Base-by-base conservation (phyloP, 1,284 basidiomycete genomes). In the Pseudozyma hubeiensis region DNA sequence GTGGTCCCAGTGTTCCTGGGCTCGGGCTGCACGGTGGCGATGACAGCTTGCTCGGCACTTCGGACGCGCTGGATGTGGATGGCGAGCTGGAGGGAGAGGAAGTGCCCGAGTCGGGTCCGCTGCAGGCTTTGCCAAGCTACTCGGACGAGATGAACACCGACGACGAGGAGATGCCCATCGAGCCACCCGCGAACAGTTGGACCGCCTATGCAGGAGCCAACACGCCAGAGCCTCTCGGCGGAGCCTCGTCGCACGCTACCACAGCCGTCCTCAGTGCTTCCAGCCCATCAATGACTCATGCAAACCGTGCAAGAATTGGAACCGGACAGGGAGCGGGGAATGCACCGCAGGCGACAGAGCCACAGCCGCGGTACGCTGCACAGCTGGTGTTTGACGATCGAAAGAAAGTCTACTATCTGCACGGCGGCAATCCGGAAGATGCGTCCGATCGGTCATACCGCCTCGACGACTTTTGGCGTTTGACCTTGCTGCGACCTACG, bases 371-470 rank as follows among this genome's bases (percentile, higher is more conserved):
- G n/a, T 80, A 76, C 29, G 78, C 79, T n/a, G 58, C 64, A 1
- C 78, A 85, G 75, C 71, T 85, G 52, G 79, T 85, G 1, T 84
- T 81, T 41, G 84, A 85, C 53, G 80, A 79, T 8, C 68, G 78
- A 33, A 53, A 65, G 11, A 65, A 77, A 37, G 75, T 78, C 39
- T 84, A 82, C 58, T 85, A 84, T 64, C 49, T 85, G 50, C 83
- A 84, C 51, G 85, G 85, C 4, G 85, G 85, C 8, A 84, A 84
- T 31, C 83, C 85, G 0, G 66, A 62, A 29, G 77, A 78, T 13
- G 49, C 54, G 0, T 40, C 41, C 7, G 64, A 65, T 29, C 51
- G 66, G 4, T 62, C 61, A 1, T 62, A 64, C 39, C 64, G 85
- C 0, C 57, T 85, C 17, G 71, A 73, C 53, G 85, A 85, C 55